Percentiles rank a stretch among this genome's conserved stretches.
These are phyloP conservation scores for Bipolaris victoriae DNA, from an alignment of 2,329 filamentous ascomycete genomes.

Conservation along the genomic window DNA sequence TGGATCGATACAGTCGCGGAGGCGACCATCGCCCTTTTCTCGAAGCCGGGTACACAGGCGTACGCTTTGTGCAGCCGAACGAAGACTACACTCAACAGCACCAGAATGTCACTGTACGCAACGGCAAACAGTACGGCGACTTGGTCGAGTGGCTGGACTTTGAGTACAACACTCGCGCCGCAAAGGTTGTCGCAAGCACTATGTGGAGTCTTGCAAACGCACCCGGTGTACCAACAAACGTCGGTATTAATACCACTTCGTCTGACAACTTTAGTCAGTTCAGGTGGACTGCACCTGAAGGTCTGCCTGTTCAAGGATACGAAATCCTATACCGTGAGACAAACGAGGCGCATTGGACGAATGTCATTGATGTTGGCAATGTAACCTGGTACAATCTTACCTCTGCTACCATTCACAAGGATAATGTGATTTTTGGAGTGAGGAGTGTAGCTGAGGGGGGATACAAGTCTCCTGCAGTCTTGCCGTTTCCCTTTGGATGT, in stretches of 20 bases:
- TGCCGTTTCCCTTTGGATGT: conserved; percentile 45
- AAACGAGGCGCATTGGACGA: conserved; percentile 57
- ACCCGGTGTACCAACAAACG: conserved; percentile 56
- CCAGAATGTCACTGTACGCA: conserved; percentile 56
- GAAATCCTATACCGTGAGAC: conserved; percentile 62
- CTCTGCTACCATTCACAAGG: conserved; percentile 58
- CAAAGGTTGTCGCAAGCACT: conserved; percentile 58
- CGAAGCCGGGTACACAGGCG: conserved; percentile 57
- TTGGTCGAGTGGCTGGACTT: conserved; percentile 60
- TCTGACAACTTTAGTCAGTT: conserved; percentile 58
- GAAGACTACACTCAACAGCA: conserved; percentile 64
- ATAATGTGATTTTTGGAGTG: conserved; percentile 62
- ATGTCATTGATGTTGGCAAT: conserved; percentile 54
- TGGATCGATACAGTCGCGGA: conserved; percentile 61
- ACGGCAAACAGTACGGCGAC: conserved; percentile 61
- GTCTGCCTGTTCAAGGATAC: conserved; percentile 53
- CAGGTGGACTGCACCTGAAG: conserved; percentile 52
- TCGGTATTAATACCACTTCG: conserved; percentile 52
- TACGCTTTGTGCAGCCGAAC: conserved; percentile 61
- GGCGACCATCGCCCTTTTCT: conserved; percentile 63
- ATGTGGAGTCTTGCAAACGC: conserved; percentile 60
- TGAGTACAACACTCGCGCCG: conserved; percentile 60
- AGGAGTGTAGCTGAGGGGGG: conserved; percentile 56
- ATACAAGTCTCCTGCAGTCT: conserved; percentile 55
- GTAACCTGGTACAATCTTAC: conserved; percentile 47